phyloP scores from a whole-genome alignment of 2,329 filamentous ascomycete genomes.

The Elsinoe fawcettii region DNA sequence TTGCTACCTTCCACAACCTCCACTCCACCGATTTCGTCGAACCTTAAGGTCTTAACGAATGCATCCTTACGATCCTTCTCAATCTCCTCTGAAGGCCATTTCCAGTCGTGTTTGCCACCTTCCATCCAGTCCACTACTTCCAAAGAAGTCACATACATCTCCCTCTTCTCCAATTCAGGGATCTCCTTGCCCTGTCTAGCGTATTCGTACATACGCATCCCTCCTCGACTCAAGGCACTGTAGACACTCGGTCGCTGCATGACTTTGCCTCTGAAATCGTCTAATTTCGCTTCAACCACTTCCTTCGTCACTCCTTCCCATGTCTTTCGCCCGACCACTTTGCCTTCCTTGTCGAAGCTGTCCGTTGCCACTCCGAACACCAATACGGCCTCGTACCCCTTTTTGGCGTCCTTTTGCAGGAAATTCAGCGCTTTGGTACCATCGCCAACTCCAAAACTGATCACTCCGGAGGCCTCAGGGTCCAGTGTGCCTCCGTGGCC shows the following conservation, averaged over 20 bases:
- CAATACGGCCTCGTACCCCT: slow-evolving; percentile 83
- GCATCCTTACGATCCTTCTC: slow-evolving; percentile 65
- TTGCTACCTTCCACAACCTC: slow-evolving; percentile 25
- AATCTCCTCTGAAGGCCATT: slow-evolving; percentile 74
- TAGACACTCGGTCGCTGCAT: slow-evolving; percentile 89
- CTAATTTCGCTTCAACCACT: slow-evolving; percentile 67
- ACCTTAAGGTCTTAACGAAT: slow-evolving; percentile 56
- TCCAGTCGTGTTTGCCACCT: slow-evolving; percentile 68
- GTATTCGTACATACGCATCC: slow-evolving; percentile 93
- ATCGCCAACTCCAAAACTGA: slow-evolving; percentile 78
- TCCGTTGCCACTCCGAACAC: slow-evolving; percentile 90
- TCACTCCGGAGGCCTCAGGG: slow-evolving; percentile 83
- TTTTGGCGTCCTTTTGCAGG: slow-evolving; percentile 64
- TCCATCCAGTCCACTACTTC: slow-evolving; percentile 79
- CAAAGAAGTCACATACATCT: slow-evolving; percentile 68
- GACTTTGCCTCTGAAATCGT: slow-evolving; percentile 69
- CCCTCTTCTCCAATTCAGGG: slow-evolving; percentile 74
- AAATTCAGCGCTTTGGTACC: slow-evolving; percentile 83
- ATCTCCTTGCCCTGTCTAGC: slow-evolving; percentile 81
- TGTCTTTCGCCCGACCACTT: slow-evolving; percentile 64
- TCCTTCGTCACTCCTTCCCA: slow-evolving; percentile 77
- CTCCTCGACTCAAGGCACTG: slow-evolving; percentile 85
- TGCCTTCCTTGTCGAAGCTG: slow-evolving; percentile 80
- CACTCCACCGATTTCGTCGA: slow-evolving; percentile 29
- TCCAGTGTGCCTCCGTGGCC: slow-evolving; percentile 95